These are phyloP conservation scores for Salvia hispanica DNA, from an alignment of 257 asterid genomes.

Conservation along the genomic window DNA sequence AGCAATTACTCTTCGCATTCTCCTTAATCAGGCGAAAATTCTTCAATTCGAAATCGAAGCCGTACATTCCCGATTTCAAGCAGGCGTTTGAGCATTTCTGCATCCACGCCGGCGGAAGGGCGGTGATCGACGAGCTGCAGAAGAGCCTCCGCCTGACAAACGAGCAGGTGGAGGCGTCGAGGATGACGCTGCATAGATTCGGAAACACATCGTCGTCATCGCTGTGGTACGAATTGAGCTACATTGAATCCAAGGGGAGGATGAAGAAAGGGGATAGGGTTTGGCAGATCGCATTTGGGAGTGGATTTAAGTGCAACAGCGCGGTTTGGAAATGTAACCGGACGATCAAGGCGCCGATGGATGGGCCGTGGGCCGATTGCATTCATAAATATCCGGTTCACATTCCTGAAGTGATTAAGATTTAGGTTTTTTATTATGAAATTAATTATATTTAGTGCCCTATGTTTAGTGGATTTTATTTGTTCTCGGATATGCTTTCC, in stretches of 20 bases:
- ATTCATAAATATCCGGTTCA: background rate
- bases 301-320: slow-evolving; percentile 16
- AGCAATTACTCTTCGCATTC: slow-evolving; percentile 48
- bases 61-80: slow-evolving; percentile 58
- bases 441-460: too few species aligned
- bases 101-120: slow-evolving; percentile 78
- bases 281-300: slow-evolving; percentile 13
- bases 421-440: too few species aligned
- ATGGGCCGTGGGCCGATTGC: background rate
- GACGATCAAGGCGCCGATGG: slow-evolving; percentile 2
- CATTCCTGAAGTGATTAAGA: background rate
- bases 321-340: slow-evolving; percentile 13
- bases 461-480: too few species aligned
- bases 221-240: slow-evolving; percentile 5
- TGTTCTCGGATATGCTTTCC: too few species aligned
- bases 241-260: background rate
- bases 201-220: slow-evolving; percentile 36
- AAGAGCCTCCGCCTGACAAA: slow-evolving; percentile 51
- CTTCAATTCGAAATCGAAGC: slow-evolving; percentile 40
- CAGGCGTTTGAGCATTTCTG: slow-evolving; percentile 73
- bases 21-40: slow-evolving; percentile 42
- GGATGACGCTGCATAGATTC: slow-evolving; percentile 63
- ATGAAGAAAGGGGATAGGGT: slow-evolving; percentile 17
- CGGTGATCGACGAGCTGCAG: slow-evolving; percentile 74
- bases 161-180: slow-evolving; percentile 70